Evolutionary conservation across 2,329 filamentous ascomycete species (phyloP), one percentile per base, ranked within the genome.

Genomic region (Dactylellina drechsleri): DNA sequence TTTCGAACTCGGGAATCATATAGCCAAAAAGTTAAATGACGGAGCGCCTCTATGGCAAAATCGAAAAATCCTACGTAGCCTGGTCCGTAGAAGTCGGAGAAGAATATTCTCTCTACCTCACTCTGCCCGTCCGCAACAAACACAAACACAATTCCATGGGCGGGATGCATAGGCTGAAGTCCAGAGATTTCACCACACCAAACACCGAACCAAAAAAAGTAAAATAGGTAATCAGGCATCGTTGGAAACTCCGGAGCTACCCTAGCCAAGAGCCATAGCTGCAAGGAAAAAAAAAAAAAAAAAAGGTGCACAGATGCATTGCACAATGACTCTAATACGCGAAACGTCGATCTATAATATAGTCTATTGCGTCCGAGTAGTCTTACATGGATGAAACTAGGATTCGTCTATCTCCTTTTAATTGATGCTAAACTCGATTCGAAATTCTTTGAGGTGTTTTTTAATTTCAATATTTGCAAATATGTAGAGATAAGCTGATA

Each of bases 141-240:
- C 43, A 47, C 43, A 56, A 50, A 65, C 66, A 71, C 59, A 71
- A 41, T 65, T 62, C 58, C 66, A 65, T 64, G 66, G 66, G 66
- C 58, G 12, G 53, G 36, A 31, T 71, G 59, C 66, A 71, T 71
- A 71, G 66, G 47, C 66, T 71, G 59, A 71, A 71, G 59, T 65
- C 66, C 40, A 56, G 66, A 70, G 13, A n/a, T 12, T 23, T 56
- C 66, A 57, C 66, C 57, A 56, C 66, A 70, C 61, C 20, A 43
- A 15, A 47, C 43, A 6, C 31, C 31, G 31, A 47, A 47, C 43
- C 4, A 18, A 18, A 15, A 47, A 47, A 47, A 18, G 43, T 18
- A 10, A 47, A 47, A n/a, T 6, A 6, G 16, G 47, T 18, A 52
- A 7, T 23, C 53, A 23, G 43, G 54, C 16, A 43, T 58, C 16